Percentiles rank a stretch among this genome's conserved stretches.
These are phyloP conservation scores for Sutorius australiensis DNA, from an alignment of 768 basidiomycete species.

Conservation along the genomic window DNA sequence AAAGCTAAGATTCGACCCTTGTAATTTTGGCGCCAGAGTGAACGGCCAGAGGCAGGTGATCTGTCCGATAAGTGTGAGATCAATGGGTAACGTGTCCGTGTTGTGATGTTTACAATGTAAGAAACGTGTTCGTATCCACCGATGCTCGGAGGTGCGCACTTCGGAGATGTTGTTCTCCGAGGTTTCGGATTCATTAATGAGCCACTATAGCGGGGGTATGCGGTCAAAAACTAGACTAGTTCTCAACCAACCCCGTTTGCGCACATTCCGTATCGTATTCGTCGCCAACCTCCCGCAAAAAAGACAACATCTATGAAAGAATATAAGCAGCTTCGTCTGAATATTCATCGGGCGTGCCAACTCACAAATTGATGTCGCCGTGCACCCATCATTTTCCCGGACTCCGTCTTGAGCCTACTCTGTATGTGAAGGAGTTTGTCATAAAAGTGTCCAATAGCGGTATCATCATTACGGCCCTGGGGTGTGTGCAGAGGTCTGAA, in stretches of 20 bases:
- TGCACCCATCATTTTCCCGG: conserved; percentile 63
- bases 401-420: conserved; percentile 71
- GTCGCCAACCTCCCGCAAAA: conserved; percentile 54
- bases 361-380: conserved; percentile 70
- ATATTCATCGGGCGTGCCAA: neutral
- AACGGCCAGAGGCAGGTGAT: neutral
- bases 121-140: neutral
- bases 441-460: conserved; percentile 79
- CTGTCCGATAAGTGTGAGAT: neutral
- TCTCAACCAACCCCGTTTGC: neutral
- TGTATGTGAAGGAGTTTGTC: conserved; percentile 79
- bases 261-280: conserved; percentile 37
- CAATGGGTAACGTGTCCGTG: neutral
- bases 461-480: conserved; percentile 43
- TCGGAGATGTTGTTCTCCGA: neutral
- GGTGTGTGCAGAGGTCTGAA: conserved; percentile 44
- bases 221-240: neutral
- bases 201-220: neutral
- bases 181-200: neutral
- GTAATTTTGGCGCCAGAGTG: neutral
- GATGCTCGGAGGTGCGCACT: neutral
- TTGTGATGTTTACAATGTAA: neutral
- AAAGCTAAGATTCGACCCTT: neutral
- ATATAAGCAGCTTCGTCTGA: conserved; percentile 2
- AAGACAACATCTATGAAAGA: conserved; percentile 53